Evolutionary conservation across 306 rosid genomes (phyloP).

Genomic region (Neltuma alba): DNA sequence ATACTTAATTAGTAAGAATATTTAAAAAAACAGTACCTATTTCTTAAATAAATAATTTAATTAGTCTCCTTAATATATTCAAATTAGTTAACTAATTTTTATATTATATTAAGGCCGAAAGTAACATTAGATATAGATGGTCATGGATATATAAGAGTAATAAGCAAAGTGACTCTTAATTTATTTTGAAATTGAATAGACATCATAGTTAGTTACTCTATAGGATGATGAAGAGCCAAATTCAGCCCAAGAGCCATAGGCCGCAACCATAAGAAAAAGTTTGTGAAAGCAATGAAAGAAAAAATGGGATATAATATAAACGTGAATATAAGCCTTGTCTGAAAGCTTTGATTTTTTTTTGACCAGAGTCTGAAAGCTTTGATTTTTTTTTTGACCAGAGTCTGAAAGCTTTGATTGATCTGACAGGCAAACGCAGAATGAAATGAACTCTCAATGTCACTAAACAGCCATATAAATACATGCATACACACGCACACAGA

Average conservation of each 20-base stretch:
- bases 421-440: neutral
- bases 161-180: neutral
- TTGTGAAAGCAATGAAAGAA: neutral
- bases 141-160: too few relatives aligned
- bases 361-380: neutral
- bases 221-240: neutral
- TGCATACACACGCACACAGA: too few relatives aligned
- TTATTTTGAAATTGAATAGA: neutral
- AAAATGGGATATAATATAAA: neutral
- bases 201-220: neutral
- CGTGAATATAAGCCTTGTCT: neutral
- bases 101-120: too few relatives aligned
- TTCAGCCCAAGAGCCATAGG: neutral
- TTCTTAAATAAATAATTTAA: too few relatives aligned
- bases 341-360: neutral
- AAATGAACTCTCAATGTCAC: neutral
- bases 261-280: neutral
- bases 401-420: too few relatives aligned
- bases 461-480: neutral
- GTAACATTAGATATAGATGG: too few relatives aligned
- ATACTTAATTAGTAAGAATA: too few relatives aligned
- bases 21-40: too few relatives aligned
- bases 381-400: neutral
- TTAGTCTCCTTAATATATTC: too few relatives aligned
- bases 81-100: too few relatives aligned